Conservation (phyloP, 306 rosid genomes). For the Acacia melanoxylon region DNA sequence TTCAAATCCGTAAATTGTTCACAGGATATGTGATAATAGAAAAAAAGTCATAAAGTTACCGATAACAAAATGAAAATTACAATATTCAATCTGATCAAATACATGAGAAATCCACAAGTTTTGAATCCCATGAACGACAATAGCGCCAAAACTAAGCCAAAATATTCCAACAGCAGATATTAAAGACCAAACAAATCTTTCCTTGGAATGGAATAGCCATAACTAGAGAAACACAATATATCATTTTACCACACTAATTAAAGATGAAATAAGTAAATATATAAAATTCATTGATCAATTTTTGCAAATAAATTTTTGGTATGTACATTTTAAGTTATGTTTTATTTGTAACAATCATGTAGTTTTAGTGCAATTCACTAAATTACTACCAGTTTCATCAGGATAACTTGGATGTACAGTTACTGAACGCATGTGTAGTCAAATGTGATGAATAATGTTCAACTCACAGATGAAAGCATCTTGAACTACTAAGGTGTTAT, state of each 20-base stretch:
- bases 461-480: too few species aligned
- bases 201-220: constrained; percentile 85
- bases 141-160: constrained; percentile 97
- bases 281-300: background rate
- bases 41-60: constrained; percentile 5
- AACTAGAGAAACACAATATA: constrained; percentile 53
- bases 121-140: constrained; percentile 92
- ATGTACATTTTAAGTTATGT: background rate
- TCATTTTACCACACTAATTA: constrained; percentile 17
- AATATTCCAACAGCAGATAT: constrained; percentile 97
- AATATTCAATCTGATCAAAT: constrained; percentile 19
- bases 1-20: constrained; percentile 26
- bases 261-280: constrained; percentile 22
- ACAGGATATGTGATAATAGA: background rate
- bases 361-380: constrained; percentile 5
- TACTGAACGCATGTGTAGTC: too few species aligned
- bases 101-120: constrained; percentile 95
- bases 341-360: constrained; percentile 3
- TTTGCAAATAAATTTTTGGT: background rate
- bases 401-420: too few species aligned
- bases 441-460: too few species aligned
- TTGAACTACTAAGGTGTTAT: too few species aligned
- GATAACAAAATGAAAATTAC: background rate
- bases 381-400: background rate
- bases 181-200: constrained; percentile 99